Base-by-base conservation (phyloP, 345 rosid genomes). In the Hevea brasiliensis region DNA sequence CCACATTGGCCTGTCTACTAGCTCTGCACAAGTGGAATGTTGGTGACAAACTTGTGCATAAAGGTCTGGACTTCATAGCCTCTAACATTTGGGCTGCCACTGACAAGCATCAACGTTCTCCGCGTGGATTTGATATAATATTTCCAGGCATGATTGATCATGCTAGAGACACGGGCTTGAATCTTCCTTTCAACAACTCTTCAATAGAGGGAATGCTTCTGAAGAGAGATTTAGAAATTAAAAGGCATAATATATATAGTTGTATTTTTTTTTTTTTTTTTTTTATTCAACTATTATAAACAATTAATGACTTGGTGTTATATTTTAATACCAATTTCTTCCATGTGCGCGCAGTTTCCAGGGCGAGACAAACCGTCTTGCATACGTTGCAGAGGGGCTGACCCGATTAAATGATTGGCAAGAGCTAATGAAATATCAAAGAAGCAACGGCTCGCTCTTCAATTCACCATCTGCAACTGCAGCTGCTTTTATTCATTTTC, bases 1-100 rank as follows among this genome's bases (percentile, higher is more conserved):
- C 77, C 20, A 74, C 77, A 5, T 18, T 74, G 2, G 77, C 77
- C 8, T 74, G 58, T 42, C 14, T 74, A 2, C 77, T 74, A 20
- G 71, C 71, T 15, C 77, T 74, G 27, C 42, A 23, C 6, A 65
- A 18, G 8, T 74, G 77, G 71, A 47, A 66, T 15, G 61, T 65
- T 0, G 77, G 77, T 15, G 63, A 74, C 2, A 44, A 67, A 40
- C 61, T 44, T 9, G 44, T 60, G 21, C 21, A 50, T 7, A 59
- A 59, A 60, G 78, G 77, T 74, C 7, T 50, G 8, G 29, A 68
- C 20, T 75, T 60, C 50, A 59, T 68, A 6, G 61, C 20, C 11
- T 24, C 64, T 7, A 68, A 74, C 21, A 32, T 41, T 0, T 68
- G 67, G 71, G 72, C 78, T n/a, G 41, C 47, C 18, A 8, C 5